Evolutionary conservation across 2,329 filamentous ascomycete genomes (phyloP).

Genomic region (Pseudopyricularia cyperi): DNA sequence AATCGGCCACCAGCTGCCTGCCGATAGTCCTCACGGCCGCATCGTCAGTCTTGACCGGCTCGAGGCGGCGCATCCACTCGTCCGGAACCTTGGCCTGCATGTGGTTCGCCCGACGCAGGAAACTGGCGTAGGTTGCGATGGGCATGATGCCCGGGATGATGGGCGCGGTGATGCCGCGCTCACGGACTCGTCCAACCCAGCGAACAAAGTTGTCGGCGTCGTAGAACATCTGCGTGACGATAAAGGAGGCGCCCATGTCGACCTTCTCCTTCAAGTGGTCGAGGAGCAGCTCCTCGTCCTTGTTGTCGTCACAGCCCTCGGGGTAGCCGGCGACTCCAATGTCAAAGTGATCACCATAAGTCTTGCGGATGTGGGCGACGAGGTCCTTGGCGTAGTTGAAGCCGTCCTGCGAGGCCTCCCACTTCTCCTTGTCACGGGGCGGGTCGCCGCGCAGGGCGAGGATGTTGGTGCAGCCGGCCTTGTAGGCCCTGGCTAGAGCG

Average conservation of each 20-base stretch:
- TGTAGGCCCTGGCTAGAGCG: constrained; percentile 78
- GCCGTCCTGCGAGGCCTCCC: constrained; percentile 74
- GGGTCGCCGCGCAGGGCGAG: constrained; percentile 87
- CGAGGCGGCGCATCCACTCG: constrained; percentile 67
- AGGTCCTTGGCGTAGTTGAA: constrained; percentile 91
- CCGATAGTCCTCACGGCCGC: constrained; percentile 82
- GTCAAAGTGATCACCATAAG: constrained; percentile 83
- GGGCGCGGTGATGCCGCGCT: constrained; percentile 56
- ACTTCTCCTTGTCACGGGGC: constrained; percentile 83
- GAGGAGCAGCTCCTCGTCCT: constrained; percentile 71
- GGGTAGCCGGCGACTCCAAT: constrained; percentile 96
- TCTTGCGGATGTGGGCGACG: constrained; percentile 59
- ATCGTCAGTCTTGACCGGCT: constrained; percentile 95
- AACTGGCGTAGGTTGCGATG: constrained; percentile 90
- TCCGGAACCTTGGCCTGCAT: constrained; percentile 76
- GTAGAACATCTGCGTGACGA: constrained; percentile 99
- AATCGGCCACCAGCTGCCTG: constrained; percentile 71
- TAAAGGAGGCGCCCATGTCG: constrained; percentile 83
- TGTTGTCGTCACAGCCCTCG: constrained; percentile 88
- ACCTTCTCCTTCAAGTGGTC: constrained; percentile 96
- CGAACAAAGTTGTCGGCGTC: constrained; percentile 88
- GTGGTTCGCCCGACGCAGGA: constrained; percentile 80
- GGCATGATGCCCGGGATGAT: constrained; percentile 88
- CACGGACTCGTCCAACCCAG: constrained; percentile 80
- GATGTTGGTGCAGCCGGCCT: constrained; percentile 94